These are phyloP conservation scores for Vitis vinifera DNA, from an alignment of 164 flowering plant genomes.

Conservation along the genomic window DNA sequence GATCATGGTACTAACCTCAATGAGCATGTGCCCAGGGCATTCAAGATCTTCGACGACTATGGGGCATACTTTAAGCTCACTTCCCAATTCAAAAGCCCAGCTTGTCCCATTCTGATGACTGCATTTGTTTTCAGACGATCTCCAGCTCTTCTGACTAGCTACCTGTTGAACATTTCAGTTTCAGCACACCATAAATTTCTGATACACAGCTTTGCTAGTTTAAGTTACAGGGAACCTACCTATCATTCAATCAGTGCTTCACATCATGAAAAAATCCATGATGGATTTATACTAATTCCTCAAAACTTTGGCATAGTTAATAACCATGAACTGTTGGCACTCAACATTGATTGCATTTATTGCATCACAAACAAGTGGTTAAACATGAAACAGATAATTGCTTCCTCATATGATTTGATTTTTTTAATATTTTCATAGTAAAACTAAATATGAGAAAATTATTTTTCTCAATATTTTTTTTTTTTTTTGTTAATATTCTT, in stretches of 20 bases:
- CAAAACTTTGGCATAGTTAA: too few species aligned
- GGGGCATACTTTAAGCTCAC: slow-evolving; percentile 38
- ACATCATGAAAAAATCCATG: too few species aligned
- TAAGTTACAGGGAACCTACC: not conserved
- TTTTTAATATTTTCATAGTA: too few species aligned
- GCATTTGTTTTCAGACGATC: slow-evolving; percentile 24
- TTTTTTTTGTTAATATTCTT: too few species aligned
- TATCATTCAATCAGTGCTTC: not conserved
- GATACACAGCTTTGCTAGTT: not conserved
- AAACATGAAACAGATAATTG: too few species aligned
- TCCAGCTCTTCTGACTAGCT: slow-evolving; percentile 13
- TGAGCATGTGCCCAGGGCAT: slow-evolving; percentile 57
- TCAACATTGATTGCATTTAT: too few species aligned
- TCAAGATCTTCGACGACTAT: slow-evolving; percentile 60
- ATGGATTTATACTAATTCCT: too few species aligned
- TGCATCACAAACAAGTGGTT: too few species aligned
- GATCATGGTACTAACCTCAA: slow-evolving; percentile 37
- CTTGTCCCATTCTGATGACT: slow-evolving; percentile 36
- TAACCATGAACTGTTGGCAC: too few species aligned
- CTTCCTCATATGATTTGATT: too few species aligned
- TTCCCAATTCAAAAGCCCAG: slow-evolving; percentile 51
- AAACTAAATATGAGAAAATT: too few species aligned
- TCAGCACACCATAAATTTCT: not conserved
- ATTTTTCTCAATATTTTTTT: too few species aligned
- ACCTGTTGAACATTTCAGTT: slow-evolving; percentile 28